A percentile compares a stretch with the other conserved stretches of the same genome.
phyloP scores from a whole-genome alignment of 2,329 filamentous ascomycete species.

The Bipolaris bicolor region DNA sequence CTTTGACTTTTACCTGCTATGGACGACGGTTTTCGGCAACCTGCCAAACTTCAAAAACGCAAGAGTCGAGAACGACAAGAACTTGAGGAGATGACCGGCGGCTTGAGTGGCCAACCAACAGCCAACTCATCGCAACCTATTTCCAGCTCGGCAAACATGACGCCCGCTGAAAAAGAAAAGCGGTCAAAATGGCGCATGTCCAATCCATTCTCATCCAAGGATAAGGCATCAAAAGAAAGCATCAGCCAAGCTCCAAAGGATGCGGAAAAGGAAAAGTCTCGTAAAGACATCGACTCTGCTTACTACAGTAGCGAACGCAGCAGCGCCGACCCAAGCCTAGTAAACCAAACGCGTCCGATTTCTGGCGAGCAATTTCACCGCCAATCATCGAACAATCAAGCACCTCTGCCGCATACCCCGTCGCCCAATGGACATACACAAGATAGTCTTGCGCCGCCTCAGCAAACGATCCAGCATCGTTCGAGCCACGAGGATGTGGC shows the following conservation, averaged over 20 bases:
- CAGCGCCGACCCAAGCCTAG: conserved; percentile 42
- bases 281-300: conserved; percentile 38
- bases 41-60: conserved; percentile 43
- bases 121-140: conserved; percentile 27
- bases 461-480: conserved; percentile 22
- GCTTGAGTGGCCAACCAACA: conserved; percentile 22
- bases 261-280: conserved; percentile 18
- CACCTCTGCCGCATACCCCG: conserved; percentile 19
- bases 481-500: conserved; percentile 36
- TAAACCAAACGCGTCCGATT: conserved; percentile 33
- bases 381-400: conserved; percentile 20
- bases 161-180: conserved; percentile 42
- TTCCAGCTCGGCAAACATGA: conserved; percentile 23
- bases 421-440: conserved; percentile 13
- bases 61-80: conserved; percentile 40
- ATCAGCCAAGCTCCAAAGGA: conserved; percentile 13
- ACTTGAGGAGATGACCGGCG: conserved; percentile 31
- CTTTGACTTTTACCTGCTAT: conserved; percentile 13
- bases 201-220: conserved; percentile 46
- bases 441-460: conserved; percentile 23
- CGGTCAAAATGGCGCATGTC: conserved; percentile 47
- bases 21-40: conserved; percentile 31
- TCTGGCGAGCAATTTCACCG: conserved; percentile 38
- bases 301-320: conserved; percentile 44
- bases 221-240: conserved; percentile 33